phyloP scores from a whole-genome alignment of 208 protist genomes.

The Tritrichomonas foetus region DNA sequence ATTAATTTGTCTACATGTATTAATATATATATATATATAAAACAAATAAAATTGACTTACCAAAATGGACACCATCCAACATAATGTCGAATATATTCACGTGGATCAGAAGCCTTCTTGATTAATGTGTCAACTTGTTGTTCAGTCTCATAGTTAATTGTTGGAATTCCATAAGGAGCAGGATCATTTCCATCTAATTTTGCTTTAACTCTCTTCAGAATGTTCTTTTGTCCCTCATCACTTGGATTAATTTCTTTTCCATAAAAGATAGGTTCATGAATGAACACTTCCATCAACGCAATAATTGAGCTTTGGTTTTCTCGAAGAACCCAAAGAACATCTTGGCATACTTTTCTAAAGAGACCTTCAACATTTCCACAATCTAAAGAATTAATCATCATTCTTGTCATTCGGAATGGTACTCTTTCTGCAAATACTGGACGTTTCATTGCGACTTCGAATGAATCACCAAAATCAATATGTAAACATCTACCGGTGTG shows the following conservation, averaged over 20 bases:
- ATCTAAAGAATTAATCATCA: slow-evolving; percentile 84
- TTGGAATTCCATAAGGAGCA: background rate
- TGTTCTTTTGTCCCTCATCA: background rate
- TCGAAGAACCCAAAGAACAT: slow-evolving; percentile 74
- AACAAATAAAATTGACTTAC: background rate
- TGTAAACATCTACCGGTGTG: slow-evolving; percentile 57
- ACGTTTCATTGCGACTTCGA: slow-evolving; percentile 82
- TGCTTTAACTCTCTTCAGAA: background rate
- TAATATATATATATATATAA: background rate
- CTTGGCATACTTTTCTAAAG: slow-evolving; percentile 74
- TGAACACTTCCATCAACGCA: background rate
- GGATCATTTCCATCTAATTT: background rate
- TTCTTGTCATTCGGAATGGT: slow-evolving; percentile 88
- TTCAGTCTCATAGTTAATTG: background rate
- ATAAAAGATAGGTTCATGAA: background rate
- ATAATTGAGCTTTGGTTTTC: slow-evolving; percentile 57
- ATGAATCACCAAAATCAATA: slow-evolving; percentile 85
- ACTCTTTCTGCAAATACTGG: slow-evolving; percentile 78
- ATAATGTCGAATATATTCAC: background rate
- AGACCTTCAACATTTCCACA: slow-evolving; percentile 76
- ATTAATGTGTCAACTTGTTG: background rate
- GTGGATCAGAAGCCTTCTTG: background rate
- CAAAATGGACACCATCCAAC: slow-evolving; percentile 17
- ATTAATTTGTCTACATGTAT: too few relatives aligned
- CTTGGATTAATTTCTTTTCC: background rate